Base-by-base conservation (phyloP, 345 rosid genomes). In the Psidium friedrichsthalianum region DNA sequence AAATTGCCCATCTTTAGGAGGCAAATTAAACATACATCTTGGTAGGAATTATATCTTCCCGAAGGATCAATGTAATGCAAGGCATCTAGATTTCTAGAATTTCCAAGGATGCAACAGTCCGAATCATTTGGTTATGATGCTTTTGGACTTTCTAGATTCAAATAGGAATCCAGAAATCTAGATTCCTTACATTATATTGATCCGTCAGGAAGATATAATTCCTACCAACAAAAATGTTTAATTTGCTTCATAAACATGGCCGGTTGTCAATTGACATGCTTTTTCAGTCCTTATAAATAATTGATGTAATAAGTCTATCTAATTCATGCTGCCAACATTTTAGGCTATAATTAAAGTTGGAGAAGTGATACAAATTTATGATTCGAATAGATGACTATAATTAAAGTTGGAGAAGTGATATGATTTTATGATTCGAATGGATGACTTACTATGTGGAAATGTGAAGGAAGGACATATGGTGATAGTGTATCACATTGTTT, bases 1-100 rank as follows among this genome's bases (percentile, higher is more conserved):
- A 14, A 47, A 47, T 5, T 9, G 24, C 15, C n/a, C 40, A 55
- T 69, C 21, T 27, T 56, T n/a, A 52, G 47, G 82, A 83, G 36
- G 44, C 25, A 85, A 36, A 44, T 55, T 8, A 36, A 82, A 44
- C 87, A 55, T 82, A 93, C 98, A 95, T 85, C 90, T 87, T 96
- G 98, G 90, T 96, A 96, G 82, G 95, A 91, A 90, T 96, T 95
- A 87, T 92, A 87, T 58, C 90, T 88, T 84, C 98, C 95, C 49
- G 94, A 93, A 83, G 94, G 96, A 91, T 94, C 96, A 84, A 91
- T 91, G 89, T 94, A 93, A 89, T 96, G 98, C 90, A 96, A 88
- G 56, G 99, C 95, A 90, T 87, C 88, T 84, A 90, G 89, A 89
- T 24, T 86, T 59, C 69, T 90, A 4, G 44, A 42, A 42, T 42